Conservation (phyloP, 2,329 filamentous ascomycete genomes). For the Phyllachora maydis region DNA sequence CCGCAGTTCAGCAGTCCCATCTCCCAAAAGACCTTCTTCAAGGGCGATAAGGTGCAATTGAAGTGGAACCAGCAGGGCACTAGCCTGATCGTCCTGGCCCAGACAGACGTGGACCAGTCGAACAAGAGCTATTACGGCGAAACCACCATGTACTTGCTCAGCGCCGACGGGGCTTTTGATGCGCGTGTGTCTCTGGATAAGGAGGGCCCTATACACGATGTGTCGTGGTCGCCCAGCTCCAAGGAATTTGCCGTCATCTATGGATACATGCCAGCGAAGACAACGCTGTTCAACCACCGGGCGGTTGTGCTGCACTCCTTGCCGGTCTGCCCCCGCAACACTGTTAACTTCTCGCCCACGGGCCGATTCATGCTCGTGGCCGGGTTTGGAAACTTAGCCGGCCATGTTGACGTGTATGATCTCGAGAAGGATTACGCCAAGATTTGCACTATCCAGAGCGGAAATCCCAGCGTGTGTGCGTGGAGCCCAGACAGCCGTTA, state of each 20-base stretch:
- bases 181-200: slow-evolving; percentile 85
- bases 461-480: slow-evolving; percentile 87
- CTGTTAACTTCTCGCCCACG: slow-evolving; percentile 82
- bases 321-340: slow-evolving; percentile 75
- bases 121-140: slow-evolving; percentile 99
- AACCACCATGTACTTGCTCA: slow-evolving; percentile 89
- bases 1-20: slow-evolving; percentile 67
- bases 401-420: slow-evolving; percentile 96
- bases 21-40: slow-evolving; percentile 98
- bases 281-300: slow-evolving; percentile 87
- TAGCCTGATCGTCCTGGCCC: slow-evolving; percentile 79
- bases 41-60: slow-evolving; percentile 94
- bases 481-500: slow-evolving; percentile 95
- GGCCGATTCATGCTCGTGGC: slow-evolving; percentile 86
- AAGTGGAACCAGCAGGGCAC: slow-evolving; percentile 95
- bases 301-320: slow-evolving; percentile 72
- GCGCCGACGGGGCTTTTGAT: slow-evolving; percentile 79
- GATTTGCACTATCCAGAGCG: slow-evolving; percentile 81
- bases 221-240: slow-evolving; percentile 94
- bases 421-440: slow-evolving; percentile 86
- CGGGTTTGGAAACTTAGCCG: slow-evolving; percentile 91
- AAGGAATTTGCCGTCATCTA: slow-evolving; percentile 97
- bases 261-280: slow-evolving; percentile 98
- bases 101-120: slow-evolving; percentile 94
- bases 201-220: slow-evolving; percentile 87